Evolutionary conservation across 2,329 filamentous ascomycete species (phyloP), one percentile per base, ranked within the genome.

Genomic region (Lecanicillium sp.): DNA sequence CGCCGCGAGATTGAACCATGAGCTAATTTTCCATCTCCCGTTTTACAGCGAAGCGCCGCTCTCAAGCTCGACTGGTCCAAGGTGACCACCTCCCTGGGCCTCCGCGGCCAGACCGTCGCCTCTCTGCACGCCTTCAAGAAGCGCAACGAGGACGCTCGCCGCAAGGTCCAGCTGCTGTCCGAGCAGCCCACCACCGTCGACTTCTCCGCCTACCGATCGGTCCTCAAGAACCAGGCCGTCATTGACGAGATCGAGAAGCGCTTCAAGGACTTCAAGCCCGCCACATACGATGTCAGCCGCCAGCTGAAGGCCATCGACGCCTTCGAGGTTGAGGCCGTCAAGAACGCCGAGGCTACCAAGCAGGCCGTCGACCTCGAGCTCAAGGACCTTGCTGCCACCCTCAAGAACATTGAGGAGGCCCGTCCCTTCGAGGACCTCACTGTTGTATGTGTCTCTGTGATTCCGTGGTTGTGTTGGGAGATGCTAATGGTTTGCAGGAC

Each of bases 21-120:
- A 74, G 71, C 72, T 76, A 74, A 76, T 74, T 74, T 70, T 59
- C 50, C 52, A 44, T 50, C 48, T 50, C n/a, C 45, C 39, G 36
- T 41, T 43, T 46, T 48, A 65, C 66, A 97, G 90, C 85, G 88
- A 79, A 95, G 87, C 79, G 89, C 90, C 76, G 89, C 90, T 69
- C 80, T 94, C 71, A 98, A 97, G 81, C 80, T 98, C 77, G 92
- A 98, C 82, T 98, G 92, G 92, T 80, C 80, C 72, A 92, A 94
- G 74, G 80, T 98, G 61, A 84, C 84, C 69, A 80, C 78, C 70
- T 94, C 90, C 61, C 88, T 98, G 59, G 90, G 90, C 66, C 87
- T 98, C 66, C 87, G 87, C 67, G 92, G 92, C 65, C 86, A 88
- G 73, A 98, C 92, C 54, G 89, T 87, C 54, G 71, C 83, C 57